These are phyloP conservation scores for Aspergillus udagawae DNA, from an alignment of 2,329 filamentous ascomycete species.

Conservation along the genomic window DNA sequence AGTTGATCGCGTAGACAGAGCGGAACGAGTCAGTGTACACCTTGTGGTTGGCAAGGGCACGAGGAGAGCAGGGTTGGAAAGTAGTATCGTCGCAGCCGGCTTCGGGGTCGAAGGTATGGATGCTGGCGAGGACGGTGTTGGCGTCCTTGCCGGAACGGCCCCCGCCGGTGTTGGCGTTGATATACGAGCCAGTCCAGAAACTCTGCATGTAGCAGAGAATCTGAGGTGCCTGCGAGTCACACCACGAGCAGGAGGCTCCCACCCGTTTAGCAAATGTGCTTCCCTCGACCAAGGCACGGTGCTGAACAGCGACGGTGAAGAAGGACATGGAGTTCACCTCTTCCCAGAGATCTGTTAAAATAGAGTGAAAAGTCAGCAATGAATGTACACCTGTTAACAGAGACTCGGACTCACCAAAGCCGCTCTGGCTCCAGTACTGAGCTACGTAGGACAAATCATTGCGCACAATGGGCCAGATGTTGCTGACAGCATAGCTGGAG, in stretches of 20 bases:
- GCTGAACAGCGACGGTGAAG: slow-evolving; percentile 68
- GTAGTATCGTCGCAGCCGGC: slow-evolving; percentile 45
- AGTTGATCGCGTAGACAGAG: slow-evolving; percentile 57
- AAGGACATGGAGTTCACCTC: slow-evolving; percentile 73
- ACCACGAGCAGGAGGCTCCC: slow-evolving; percentile 57
- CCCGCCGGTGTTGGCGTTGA: slow-evolving; percentile 63
- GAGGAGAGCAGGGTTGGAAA: slow-evolving; percentile 72
- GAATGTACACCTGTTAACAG: background rate
- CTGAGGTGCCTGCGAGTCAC: slow-evolving; percentile 62
- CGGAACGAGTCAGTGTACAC: slow-evolving; percentile 72
- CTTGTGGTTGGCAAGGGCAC: slow-evolving; percentile 71
- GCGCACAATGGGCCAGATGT: slow-evolving; percentile 68
- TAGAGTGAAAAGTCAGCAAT: background rate
- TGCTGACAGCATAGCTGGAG: slow-evolving; percentile 47
- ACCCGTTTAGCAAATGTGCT: slow-evolving; percentile 61
- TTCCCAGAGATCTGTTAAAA: slow-evolving; percentile 66
- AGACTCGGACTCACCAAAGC: slow-evolving; percentile 47
- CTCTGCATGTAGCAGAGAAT: slow-evolving; percentile 69
- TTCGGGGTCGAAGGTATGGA: slow-evolving; percentile 39
- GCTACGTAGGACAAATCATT: slow-evolving; percentile 72
- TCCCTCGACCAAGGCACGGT: slow-evolving; percentile 60
- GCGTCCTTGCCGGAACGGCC: slow-evolving; percentile 66
- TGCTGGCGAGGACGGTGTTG: slow-evolving; percentile 59
- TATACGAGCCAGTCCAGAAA: slow-evolving; percentile 65
- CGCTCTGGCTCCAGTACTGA: slow-evolving; percentile 49